These are phyloP conservation scores for Colletotrichum godetiae DNA, from an alignment of 2,329 filamentous ascomycete genomes.

Conservation along the genomic window DNA sequence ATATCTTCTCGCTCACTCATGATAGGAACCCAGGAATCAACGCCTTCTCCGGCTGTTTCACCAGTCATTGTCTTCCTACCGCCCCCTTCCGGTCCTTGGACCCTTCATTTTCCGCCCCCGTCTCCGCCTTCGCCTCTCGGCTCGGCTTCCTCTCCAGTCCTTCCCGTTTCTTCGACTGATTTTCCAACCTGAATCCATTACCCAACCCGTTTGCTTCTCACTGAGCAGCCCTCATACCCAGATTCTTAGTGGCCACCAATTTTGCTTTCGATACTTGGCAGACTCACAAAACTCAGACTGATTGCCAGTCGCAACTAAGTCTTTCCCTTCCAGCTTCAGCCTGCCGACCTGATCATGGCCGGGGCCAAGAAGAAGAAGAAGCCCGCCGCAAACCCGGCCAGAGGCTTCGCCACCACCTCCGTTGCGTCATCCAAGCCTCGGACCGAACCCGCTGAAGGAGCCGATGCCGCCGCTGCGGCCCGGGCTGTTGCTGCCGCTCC, in stretches of 20 bases:
- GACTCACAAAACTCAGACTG: not conserved
- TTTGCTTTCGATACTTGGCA: not conserved
- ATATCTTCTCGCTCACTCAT: not conserved
- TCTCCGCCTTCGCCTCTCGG: conserved; percentile 25
- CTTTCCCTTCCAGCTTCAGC: not conserved
- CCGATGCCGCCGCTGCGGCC: conserved; percentile 35
- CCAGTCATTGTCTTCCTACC: not conserved
- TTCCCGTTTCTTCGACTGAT: conserved; percentile 1
- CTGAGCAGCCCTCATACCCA: not conserved
- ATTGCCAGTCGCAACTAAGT: conserved; percentile 3
- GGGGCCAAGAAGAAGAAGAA: conserved; percentile 90
- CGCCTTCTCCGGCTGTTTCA: not conserved
- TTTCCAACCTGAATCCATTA: not conserved
- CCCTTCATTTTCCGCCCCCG: conserved; percentile 11
- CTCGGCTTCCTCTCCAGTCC: conserved; percentile 18
- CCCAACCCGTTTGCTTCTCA: not conserved
- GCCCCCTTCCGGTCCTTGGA: not conserved
- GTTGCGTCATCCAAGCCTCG: conserved; percentile 81
- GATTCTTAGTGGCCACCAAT: not conserved
- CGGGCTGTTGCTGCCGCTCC: conserved; percentile 7
- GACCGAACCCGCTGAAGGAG: conserved; percentile 63
- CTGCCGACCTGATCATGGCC: conserved; percentile 65
- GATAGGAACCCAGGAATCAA: not conserved
- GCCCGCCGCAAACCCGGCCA: conserved; percentile 83
- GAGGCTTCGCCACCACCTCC: conserved; percentile 94